Percentiles rank a stretch among this genome's conserved stretches.
Evolutionary conservation across 2,329 filamentous ascomycete genomes (phyloP).

Genomic region (Pseudogymnoascus sp.): DNA sequence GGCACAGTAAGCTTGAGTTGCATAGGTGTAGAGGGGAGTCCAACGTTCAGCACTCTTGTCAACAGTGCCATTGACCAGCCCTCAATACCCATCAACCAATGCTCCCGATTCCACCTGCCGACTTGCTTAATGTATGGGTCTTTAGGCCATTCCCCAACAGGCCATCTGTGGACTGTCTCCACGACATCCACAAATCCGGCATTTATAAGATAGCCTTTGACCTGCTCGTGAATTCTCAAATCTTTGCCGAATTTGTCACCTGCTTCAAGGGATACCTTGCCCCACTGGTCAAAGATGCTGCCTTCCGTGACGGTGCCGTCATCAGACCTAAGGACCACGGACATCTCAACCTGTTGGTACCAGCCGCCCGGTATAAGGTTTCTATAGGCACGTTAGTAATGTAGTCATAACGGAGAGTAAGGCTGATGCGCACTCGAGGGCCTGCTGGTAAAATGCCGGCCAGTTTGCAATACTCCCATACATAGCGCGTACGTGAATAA

Average conservation of each 20-base stretch:
- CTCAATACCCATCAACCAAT: conserved; percentile 23
- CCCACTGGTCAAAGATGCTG: conserved; percentile 35
- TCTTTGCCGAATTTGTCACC: conserved; percentile 33
- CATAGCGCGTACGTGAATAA: conserved; percentile 51
- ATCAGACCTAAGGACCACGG: conserved; percentile 32
- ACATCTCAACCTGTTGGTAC: conserved; percentile 27
- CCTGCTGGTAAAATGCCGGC: conserved; percentile 43
- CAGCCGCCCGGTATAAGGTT: conserved; percentile 33
- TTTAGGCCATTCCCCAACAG: conserved; percentile 29
- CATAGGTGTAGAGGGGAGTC: neutral
- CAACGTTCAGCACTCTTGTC: conserved; percentile 21
- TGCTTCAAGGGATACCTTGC: conserved; percentile 35
- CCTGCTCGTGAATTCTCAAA: conserved; percentile 24
- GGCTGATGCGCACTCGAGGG: conserved; percentile 36
- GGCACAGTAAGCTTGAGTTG: neutral
- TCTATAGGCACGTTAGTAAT: conserved; percentile 24
- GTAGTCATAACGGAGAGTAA: conserved; percentile 13
- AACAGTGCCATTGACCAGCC: conserved; percentile 22
- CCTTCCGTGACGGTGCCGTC: conserved; percentile 37
- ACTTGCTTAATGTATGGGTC: conserved; percentile 27
- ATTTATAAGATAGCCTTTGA: conserved; percentile 20
- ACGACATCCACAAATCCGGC: conserved; percentile 28
- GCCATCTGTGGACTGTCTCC: conserved; percentile 24
- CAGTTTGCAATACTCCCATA: conserved; percentile 52
- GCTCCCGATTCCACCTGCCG: conserved; percentile 21